Evolutionary conservation across 1,139 yeast genomes (phyloP), one percentile per base, ranked within the genome.

Genomic region (Kazachstania sp.): DNA sequence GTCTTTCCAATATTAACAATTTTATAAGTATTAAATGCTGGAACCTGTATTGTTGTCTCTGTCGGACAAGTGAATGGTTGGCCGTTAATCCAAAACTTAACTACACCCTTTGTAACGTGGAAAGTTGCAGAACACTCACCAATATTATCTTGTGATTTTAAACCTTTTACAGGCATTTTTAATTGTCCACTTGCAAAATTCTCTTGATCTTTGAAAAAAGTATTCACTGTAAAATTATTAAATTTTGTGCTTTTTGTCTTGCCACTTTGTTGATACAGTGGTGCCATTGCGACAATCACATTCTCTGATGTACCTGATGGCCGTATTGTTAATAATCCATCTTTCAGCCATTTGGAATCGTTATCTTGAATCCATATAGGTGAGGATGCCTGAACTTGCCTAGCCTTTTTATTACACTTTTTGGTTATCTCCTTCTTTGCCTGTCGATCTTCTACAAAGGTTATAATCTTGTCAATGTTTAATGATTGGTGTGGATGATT

Each of bases 41-140:
- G 96, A 3, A 88, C 74, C 54, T 83, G 85, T 58, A 87, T 81
- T 1, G 92, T 76, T 49, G 95, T 84, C 1, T 95, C 95, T 51
- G 74, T 70, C 0, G 78, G 73, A 9, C 83, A 84, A 8, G 78
- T 68, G 59, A 88, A 86, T 16, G 69, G 71, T 28, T 71, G 72
- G 9, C 77, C 79, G 39, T 80, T 76, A 6, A 88, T 57, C 2
- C 78, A 75, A 3, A 85, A 87, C 57, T 85, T 85, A n/a, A 86
- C 64, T 3, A 74, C 59, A 0, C 97, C 97, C 37, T 72, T 69
- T 12, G 83, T 74, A 34, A 88, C 87, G 62, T 79, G 83, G 60
- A 87, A 87, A 30, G 82, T 77, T 56, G 83, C 82, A 51, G 81
- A 75, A 8, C 85, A 79, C 46, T 79, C 79, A 36, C 77, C 80